Evolutionary conservation across 1,284 basidiomycete genomes (phyloP), one percentile per base, ranked within the genome.

Genomic region (Ganoderma sinense): DNA sequence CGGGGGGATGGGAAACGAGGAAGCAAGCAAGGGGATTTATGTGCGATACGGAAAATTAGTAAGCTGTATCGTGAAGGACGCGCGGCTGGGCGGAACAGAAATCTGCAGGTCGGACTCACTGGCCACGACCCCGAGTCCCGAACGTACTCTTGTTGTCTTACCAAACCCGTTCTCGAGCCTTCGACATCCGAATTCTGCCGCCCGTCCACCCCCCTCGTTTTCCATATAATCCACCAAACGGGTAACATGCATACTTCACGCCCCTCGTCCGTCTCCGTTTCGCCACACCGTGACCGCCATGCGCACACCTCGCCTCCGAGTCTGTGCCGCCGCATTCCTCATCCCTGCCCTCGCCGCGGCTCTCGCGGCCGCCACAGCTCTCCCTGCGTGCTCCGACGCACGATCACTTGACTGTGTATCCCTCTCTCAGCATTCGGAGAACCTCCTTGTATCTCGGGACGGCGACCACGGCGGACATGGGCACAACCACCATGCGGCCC

Each of bases 401-500:
- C 45, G 45, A 58, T 68, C 72, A 51, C 59, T 71, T 61, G 68
- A 72, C 48, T 71, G 71, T 66, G 51, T 75, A 29, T 58, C 66
- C 53, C 63, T 69, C 18, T 62, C 73, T n/a, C 45, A 59, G 13
- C 58, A 56, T 2, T 62, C 72, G 18, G 74, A 75, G 61, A 67
- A 66, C n/a, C 64, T 73, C 61, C 67, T 77, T 55, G 33, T 67
- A 59, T 65, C 71, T 18, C 73, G 78, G 61, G 77, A 79, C 70
- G 78, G 73, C 59, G 73, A 70, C 67, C 85, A 89, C 76, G 81
- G 77, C 75, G 80, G 66, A 26, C 72, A 73, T 66, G 62, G 83
- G 69, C 81, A 83, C 62, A 82, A 86, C 69, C 81, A 83, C 62
- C 82, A 86, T 69, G 85, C 76, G 2, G 82, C 83, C 6, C 90